phyloP scores from a whole-genome alignment of 2,329 filamentous ascomycete genomes.

The Sarocladiaceae sp. region DNA sequence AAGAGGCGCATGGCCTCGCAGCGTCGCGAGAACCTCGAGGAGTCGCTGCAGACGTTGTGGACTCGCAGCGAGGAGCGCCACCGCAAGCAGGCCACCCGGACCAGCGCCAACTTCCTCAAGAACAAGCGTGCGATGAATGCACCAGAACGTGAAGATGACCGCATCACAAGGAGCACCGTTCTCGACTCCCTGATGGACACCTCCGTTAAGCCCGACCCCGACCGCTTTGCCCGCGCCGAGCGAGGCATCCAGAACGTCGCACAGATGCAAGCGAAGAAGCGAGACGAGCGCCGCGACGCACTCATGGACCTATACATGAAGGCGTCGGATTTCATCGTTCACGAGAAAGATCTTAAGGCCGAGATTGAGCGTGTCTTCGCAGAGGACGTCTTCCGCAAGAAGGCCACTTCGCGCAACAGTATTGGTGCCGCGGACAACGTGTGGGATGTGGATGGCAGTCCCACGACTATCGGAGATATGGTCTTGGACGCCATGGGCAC shows the following conservation, averaged over 20 bases:
- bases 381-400: conserved; percentile 44
- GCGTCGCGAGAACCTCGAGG: conserved; percentile 64
- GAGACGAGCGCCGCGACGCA: conserved; percentile 58
- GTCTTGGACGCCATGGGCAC: conserved; percentile 28
- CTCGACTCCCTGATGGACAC: conserved; percentile 42
- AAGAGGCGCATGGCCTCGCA: conserved; percentile 66
- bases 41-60: conserved; percentile 66
- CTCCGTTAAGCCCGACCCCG: conserved; percentile 53
- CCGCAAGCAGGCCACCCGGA: conserved; percentile 26
- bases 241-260: conserved; percentile 22
- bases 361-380: conserved; percentile 73
- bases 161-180: conserved; percentile 65
- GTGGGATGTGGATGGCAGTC: conserved; percentile 44
- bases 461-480: conserved; percentile 39
- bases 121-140: conserved; percentile 47
- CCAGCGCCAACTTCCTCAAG: conserved; percentile 39
- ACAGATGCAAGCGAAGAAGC: conserved; percentile 37
- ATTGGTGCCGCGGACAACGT: conserved; percentile 38
- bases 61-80: conserved; percentile 50
- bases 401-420: conserved; percentile 20
- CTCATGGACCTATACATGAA: conserved; percentile 88
- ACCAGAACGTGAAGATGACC: conserved; percentile 68
- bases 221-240: conserved; percentile 49
- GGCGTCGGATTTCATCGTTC: conserved; percentile 79
- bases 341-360: conserved; percentile 66